Evolutionary conservation across 2,329 filamentous ascomycete genomes (phyloP).

Genomic region (Plenodomus lindquistii): DNA sequence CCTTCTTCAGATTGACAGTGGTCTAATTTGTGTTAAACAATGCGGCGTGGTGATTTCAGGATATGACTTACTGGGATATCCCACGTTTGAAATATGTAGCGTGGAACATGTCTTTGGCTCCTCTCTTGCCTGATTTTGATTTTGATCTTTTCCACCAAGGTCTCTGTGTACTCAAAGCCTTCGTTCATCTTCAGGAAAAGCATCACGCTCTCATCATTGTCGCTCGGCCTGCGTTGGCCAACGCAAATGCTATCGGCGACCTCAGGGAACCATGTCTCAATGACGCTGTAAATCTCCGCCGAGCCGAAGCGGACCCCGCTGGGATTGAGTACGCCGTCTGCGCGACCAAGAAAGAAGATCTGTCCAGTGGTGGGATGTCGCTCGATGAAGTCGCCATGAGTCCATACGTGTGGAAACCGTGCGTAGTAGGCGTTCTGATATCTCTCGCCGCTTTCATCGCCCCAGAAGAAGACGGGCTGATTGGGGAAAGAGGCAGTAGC

Average conservation of each 20-base stretch:
- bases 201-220: conserved; percentile 62
- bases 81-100: conserved; percentile 76
- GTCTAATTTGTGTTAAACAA: conserved; percentile 58
- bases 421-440: conserved; percentile 54
- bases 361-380: conserved; percentile 69
- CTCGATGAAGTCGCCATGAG: conserved; percentile 79
- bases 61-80: conserved; percentile 71
- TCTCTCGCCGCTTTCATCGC: conserved; percentile 45
- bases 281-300: conserved; percentile 76
- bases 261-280: conserved; percentile 67
- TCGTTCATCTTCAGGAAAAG: conserved; percentile 64
- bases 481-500: conserved; percentile 74
- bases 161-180: conserved; percentile 45
- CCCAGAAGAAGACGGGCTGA: conserved; percentile 62
- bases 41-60: not conserved
- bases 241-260: conserved; percentile 78
- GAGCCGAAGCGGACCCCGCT: conserved; percentile 78
- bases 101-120: conserved; percentile 76
- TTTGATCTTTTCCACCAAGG: conserved; percentile 63
- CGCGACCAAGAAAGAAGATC: conserved; percentile 69
- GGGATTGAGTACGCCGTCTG: conserved; percentile 79
- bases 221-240: conserved; percentile 69
- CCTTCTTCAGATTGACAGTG: conserved; percentile 83
- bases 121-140: conserved; percentile 66
- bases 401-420: conserved; percentile 67